Evolutionary conservation across 176 grass and related monocot species (phyloP), one percentile per base, ranked within the genome.

Genomic region (Paspalum vaginatum): DNA sequence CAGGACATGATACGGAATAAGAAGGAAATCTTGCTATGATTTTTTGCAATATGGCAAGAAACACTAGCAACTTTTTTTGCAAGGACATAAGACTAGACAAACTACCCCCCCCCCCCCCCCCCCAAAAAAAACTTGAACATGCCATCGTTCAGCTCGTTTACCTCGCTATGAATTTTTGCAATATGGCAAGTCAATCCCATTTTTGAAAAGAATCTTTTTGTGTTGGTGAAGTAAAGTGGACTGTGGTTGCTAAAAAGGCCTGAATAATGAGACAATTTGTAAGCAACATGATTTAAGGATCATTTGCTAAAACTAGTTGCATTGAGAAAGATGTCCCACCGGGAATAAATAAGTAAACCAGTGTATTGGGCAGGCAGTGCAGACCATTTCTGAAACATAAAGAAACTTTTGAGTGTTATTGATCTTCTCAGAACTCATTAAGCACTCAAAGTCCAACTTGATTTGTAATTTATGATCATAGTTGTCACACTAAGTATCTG

Each of bases 181-280:
- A 94, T 91, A 80, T 94, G 95, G 70, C 95, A 94, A 83, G 88
- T 78, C 69, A 98, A 90, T 72, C 95, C 92, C 95, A 98, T 98
- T 70, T 89, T 98, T 11, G 88, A 94, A 81, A 94, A 93, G 17
- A 89, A 85, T 80, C 68, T 81, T 89, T 98, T 98, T 1, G 92
- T 93, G 63, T 86, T 94, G 22, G 90, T 81, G 11, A 98, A 98
- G 52, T 94, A 98, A 42, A 98, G 87, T n/a, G 92, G 92, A 83
- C 86, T 89, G 78, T 98, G 92, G 85, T 94, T 98, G 78, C 95
- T 98, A 83, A 98, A 98, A 78, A 98, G 89, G 12, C 95, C 95
- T 98, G 81, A 82, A 71, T 26, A 78, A 60, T 10, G 5, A 65
- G 61, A 11, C 9, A 79, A 65, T 43, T 24, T 65, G 15, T 21